Percentiles rank a stretch among this genome's conserved stretches.
Evolutionary conservation across 768 basidiomycete species (phyloP).

Genomic region (Tulasnella sp.): DNA sequence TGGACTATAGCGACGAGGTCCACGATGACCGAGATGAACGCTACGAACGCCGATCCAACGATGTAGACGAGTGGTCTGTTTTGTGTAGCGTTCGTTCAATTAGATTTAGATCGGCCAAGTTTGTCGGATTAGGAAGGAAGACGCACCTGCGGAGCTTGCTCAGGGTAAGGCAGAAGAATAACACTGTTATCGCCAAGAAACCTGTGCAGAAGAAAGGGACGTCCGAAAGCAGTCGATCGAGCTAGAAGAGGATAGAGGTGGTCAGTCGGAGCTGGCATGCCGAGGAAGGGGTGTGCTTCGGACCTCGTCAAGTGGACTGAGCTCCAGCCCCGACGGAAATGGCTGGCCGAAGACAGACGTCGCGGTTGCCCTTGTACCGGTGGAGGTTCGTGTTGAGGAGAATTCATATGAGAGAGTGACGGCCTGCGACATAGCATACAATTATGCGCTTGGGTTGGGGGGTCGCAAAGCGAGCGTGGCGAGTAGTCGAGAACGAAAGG

Average conservation of each 20-base stretch:
- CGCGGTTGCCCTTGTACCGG: background rate
- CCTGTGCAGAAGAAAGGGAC: constrained; percentile 67
- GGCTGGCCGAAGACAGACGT: constrained; percentile 1
- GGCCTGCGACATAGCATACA: constrained; percentile 10
- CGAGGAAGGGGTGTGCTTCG: background rate
- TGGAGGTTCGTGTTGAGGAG: background rate
- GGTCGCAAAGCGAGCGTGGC: background rate
- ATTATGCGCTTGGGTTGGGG: background rate
- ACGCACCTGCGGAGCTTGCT: constrained; percentile 41
- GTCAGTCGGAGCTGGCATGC: background rate
- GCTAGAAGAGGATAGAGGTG: background rate
- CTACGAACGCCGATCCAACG: constrained; percentile 54
- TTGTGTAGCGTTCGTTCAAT: background rate
- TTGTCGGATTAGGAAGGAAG: background rate
- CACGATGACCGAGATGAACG: constrained; percentile 59
- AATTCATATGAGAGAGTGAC: constrained; percentile 20
- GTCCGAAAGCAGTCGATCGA: constrained; percentile 45
- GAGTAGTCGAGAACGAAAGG: constrained; percentile 4
- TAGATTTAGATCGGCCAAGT: background rate
- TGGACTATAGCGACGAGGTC: constrained; percentile 57
- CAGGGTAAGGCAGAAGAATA: constrained; percentile 54
- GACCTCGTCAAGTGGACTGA: constrained; percentile 16
- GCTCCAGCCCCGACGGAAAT: background rate
- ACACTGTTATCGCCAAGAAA: constrained; percentile 58
- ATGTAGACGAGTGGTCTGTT: constrained; percentile 51